Percentiles rank a stretch among this genome's conserved stretches.
Conservation (phyloP, 1,139 yeast species). For the Pichia sp. region DNA sequence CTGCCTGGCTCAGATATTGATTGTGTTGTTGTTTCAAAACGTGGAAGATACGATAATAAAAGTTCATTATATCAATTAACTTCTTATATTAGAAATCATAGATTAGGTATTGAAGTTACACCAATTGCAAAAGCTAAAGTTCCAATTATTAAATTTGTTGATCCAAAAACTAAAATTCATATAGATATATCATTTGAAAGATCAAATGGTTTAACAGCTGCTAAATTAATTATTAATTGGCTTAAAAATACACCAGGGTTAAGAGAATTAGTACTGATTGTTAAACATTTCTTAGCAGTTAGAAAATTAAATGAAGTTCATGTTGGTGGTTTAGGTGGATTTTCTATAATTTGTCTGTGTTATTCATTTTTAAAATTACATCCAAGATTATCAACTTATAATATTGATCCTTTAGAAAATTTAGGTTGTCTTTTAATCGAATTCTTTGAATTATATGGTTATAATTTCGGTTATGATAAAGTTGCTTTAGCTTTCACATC, state of each 20-base stretch:
- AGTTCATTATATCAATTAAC: conserved; percentile 70
- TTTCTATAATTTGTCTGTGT: conserved; percentile 81
- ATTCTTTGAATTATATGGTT: conserved; percentile 92
- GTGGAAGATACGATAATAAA: conserved; percentile 62
- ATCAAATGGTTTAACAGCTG: conserved; percentile 81
- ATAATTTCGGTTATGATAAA: conserved; percentile 80
- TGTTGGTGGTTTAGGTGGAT: conserved; percentile 95
- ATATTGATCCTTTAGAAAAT: conserved; percentile 65
- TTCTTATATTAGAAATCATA: conserved; percentile 55
- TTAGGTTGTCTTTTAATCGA: conserved; percentile 86
- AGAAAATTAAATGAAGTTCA: conserved; percentile 86
- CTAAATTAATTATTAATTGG: conserved; percentile 75
- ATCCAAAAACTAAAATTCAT: conserved; percentile 62
- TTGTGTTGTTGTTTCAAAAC: conserved; percentile 71
- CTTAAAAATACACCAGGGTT: conserved; percentile 67
- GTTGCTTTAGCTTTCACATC: conserved; percentile 58
- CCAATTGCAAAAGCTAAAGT: conserved; percentile 91
- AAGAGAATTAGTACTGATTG: conserved; percentile 74
- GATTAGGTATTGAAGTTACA: conserved; percentile 68
- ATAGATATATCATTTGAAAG: conserved; percentile 92
- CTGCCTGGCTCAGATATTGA: conserved; percentile 97
- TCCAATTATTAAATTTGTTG: conserved; percentile 91
- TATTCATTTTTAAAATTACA: conserved; percentile 77
- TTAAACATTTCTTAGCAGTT: conserved; percentile 80
- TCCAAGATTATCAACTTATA: conserved; percentile 66